These are phyloP conservation scores for Potentilla sterilis DNA, from an alignment of 306 rosid species.

Conservation along the genomic window DNA sequence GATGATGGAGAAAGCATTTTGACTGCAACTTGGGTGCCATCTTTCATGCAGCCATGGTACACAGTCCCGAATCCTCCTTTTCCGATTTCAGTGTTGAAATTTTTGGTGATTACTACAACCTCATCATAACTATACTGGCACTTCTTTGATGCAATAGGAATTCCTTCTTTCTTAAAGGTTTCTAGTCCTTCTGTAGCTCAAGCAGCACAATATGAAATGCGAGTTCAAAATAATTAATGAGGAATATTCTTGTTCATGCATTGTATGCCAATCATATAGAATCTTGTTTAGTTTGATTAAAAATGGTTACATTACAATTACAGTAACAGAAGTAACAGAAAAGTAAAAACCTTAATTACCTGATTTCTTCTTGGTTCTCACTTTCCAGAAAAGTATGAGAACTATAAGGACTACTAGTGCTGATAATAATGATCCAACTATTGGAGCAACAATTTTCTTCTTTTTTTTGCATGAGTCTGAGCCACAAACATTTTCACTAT, in stretches of 20 bases:
- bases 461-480: conserved; percentile 35
- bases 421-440: conserved; percentile 39
- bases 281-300: neutral
- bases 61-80: conserved; percentile 72
- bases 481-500: conserved; percentile 43
- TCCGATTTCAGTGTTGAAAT: conserved; percentile 49
- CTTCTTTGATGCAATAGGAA: conserved; percentile 50
- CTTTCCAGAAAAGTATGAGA: conserved; percentile 34
- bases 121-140: conserved; percentile 45
- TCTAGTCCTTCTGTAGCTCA: conserved; percentile 31
- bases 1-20: conserved; percentile 66
- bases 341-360: conserved; percentile 29
- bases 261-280: neutral
- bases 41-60: conserved; percentile 48
- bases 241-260: neutral
- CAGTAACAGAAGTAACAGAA: neutral
- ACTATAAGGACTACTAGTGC: conserved; percentile 32
- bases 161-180: conserved; percentile 26
- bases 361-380: conserved; percentile 36
- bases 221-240: neutral
- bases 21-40: conserved; percentile 59
- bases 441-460: conserved; percentile 43
- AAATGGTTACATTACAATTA: neutral
- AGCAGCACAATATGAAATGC: conserved; percentile 1
- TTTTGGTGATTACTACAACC: conserved; percentile 49